Evolutionary conservation across 192 early-diverging fungal genomes (phyloP), one percentile per base, ranked within the genome.

Genomic region (Chytriomyces sp.): DNA sequence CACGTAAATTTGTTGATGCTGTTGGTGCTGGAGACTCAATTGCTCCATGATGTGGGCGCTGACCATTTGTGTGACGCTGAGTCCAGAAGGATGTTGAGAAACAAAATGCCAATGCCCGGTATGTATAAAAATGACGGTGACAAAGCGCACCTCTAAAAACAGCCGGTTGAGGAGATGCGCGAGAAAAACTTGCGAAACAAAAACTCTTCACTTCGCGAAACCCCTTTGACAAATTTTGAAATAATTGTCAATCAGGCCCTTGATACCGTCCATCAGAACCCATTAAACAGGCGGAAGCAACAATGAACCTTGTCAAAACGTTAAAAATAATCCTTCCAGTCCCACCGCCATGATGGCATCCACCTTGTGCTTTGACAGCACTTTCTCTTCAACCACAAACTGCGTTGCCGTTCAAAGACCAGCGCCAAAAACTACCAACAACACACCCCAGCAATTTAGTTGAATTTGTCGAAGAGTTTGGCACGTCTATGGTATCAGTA

Each of bases 361-460:
- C 45, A 97, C 83, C 6, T 90, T 82, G 82, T 94, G 98, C 67
- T 80, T 86, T 20, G 81, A 76, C 86, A 99, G 86, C 70, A 99
- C 91, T 81, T 94, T 95, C 79, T 99, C 97, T 77, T 99, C 97
- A 60, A 98, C 85, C n/a, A 99, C 95, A 86, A 99, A 99, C 83
- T 97, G 95, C 0, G 91, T 84, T 10, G 97, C 96, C 0, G 96
- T 95, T n/a, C n/a, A n/a, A n/a, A n/a, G n/a, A n/a, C n/a, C n/a
- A n/a, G n/a, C n/a, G n/a, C n/a, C n/a, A n/a, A n/a, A n/a, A n/a
- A n/a, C n/a, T n/a, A n/a, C n/a, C n/a, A n/a, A n/a, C n/a, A n/a
- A n/a, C n/a, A n/a, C n/a, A n/a, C n/a, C n/a, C n/a, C n/a, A n/a
- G n/a, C n/a, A n/a, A n/a, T n/a, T n/a, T n/a, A n/a, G n/a, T n/a